These are phyloP conservation scores for Cornus controversa DNA, from an alignment of 148 eudicot genomes.

Conservation along the genomic window DNA sequence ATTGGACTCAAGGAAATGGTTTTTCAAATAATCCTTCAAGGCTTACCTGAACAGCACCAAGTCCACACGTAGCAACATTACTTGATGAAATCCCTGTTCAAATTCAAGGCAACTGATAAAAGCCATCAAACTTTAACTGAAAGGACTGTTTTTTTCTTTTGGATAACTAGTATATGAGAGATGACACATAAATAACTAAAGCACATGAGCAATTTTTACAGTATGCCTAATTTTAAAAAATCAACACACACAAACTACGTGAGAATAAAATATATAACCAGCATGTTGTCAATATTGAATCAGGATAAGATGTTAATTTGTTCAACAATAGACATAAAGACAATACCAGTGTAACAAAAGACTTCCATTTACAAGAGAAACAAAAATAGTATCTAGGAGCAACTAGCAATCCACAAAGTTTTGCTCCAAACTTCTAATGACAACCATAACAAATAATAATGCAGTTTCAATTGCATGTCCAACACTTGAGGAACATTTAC, in stretches of 20 bases:
- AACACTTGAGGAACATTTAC: not conserved
- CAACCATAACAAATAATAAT: not conserved
- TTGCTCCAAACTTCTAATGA: conserved; percentile 1
- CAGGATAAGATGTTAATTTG: not conserved
- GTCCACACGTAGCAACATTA: conserved; percentile 67
- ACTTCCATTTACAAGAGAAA: not conserved
- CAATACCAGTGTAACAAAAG: not conserved
- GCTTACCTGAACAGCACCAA: conserved; percentile 81
- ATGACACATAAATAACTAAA: not conserved
- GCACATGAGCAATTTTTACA: not conserved
- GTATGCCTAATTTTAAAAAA: not conserved
- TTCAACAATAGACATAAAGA: not conserved
- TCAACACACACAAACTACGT: not conserved
- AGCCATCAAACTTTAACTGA: not conserved
- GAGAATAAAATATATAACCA: not conserved
- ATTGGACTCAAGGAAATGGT: not conserved
- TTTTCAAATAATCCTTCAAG: not conserved
- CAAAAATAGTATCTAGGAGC: not conserved
- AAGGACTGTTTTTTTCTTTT: not conserved
- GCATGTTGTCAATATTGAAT: not conserved
- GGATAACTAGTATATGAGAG: not conserved
- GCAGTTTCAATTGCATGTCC: not conserved
- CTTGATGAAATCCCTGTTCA: conserved; percentile 70
- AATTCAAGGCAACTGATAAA: conserved; percentile 11
- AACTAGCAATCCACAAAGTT: not conserved